These are phyloP conservation scores for Hyphopichia wangnamkhiaoensis DNA, from an alignment of 1,139 yeast species.

Conservation along the genomic window DNA sequence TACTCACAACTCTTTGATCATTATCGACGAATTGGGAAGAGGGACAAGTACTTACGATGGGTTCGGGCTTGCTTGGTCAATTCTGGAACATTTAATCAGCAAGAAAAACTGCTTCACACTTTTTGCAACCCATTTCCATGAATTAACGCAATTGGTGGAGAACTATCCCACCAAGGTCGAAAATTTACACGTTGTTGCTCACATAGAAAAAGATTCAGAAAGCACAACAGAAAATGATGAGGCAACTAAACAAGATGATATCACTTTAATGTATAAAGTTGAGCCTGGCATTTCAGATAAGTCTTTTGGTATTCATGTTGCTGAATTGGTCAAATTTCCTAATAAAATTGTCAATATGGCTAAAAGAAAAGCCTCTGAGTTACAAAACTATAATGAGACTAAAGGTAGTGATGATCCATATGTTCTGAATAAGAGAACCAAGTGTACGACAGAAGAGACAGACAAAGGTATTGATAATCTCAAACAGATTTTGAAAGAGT, in stretches of 20 bases:
- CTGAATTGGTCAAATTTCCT: slow-evolving; percentile 93
- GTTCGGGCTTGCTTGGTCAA: slow-evolving; percentile 96
- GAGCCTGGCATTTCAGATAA: slow-evolving; percentile 92
- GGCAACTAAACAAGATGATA: slow-evolving; percentile 54
- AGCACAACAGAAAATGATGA: slow-evolving; percentile 19
- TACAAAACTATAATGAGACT: slow-evolving; percentile 64
- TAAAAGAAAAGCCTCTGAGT: slow-evolving; percentile 84
- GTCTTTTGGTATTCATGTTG: slow-evolving; percentile 96
- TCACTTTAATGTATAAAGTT: slow-evolving; percentile 85
- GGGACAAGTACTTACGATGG: slow-evolving; percentile 98
- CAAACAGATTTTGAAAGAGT: slow-evolving; percentile 55
- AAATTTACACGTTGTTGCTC: slow-evolving; percentile 93
- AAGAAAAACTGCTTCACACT: slow-evolving; percentile 75
- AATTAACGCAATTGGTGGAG: slow-evolving; percentile 75
- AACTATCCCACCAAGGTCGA: slow-evolving; percentile 58
- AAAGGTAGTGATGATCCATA: slow-evolving; percentile 25
- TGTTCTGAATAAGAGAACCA: slow-evolving; percentile 48
- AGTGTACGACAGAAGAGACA: slow-evolving; percentile 56
- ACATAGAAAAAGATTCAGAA: slow-evolving; percentile 52
- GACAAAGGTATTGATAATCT: slow-evolving; percentile 56
- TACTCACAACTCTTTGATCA: slow-evolving; percentile 77
- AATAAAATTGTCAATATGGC: slow-evolving; percentile 89
- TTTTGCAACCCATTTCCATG: slow-evolving; percentile 98
- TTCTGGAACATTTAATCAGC: slow-evolving; percentile 78
- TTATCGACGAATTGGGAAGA: slow-evolving; percentile 93